Evolutionary conservation across 2,329 filamentous ascomycete species (phyloP), one percentile per base, ranked within the genome.

Genomic region (Mollisiaceae sp.): DNA sequence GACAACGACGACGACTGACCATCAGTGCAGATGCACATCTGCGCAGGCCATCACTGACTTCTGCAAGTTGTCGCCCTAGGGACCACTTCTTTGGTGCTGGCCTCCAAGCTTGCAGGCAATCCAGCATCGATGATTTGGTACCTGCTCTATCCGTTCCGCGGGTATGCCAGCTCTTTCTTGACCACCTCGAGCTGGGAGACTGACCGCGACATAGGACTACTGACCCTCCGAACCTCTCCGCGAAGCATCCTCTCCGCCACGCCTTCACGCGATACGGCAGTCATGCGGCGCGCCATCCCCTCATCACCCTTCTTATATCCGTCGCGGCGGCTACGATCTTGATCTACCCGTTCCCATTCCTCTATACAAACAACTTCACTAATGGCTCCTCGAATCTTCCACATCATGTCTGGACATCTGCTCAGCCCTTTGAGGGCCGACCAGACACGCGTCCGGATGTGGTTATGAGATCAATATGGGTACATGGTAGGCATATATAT

Each of bases 391-490:
- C 90, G 60, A 90, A 88, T 67, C 81, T 93, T 8, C 91, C 91
- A 36, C 88, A 90, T 73, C 90, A 94, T 84, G 91, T 91, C 70
- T 94, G 91, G 91, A 93, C 91, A 32, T 89, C 89, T 43, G 90
- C 89, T 6, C 86, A 87, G 66, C 86, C 89, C 35, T 80, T 91
- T 62, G 79, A 84, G 41, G 84, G 85, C 57, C 80, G 81, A 62
- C 77, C 78, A 4, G 74, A 79, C 32, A 80, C 82, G 54, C 79
- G 82, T 61, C 84, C 89, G 4, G 91, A 94, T 75, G 87, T 94
- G n/a, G 87, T 91, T 63, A 91, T 94, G 86, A 89, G 91, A 70
- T 91, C 91, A 64, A 85, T 92, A 63, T 94, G 91, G 91, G 84
- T 94, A 18, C 91, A 94, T 74, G 91, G 90, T 68, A 73, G 35